Conservation (phyloP, 345 rosid species). For the Hibiscus tridactylites region DNA sequence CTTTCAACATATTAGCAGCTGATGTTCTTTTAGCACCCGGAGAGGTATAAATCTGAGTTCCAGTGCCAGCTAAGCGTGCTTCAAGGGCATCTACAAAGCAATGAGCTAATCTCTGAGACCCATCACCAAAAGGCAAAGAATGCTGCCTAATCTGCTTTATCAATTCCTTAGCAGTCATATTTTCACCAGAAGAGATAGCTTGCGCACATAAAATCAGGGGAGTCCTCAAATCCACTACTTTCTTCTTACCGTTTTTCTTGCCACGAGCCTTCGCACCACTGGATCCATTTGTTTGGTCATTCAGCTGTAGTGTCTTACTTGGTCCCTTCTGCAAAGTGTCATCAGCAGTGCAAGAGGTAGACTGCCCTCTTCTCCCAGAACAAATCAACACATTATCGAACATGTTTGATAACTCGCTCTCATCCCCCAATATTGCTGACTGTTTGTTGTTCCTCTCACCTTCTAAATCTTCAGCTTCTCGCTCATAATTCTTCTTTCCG, state of each 20-base stretch:
- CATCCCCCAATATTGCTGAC: slow-evolving; percentile 24
- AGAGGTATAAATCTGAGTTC: slow-evolving; percentile 13
- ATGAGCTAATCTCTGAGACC: slow-evolving; percentile 40
- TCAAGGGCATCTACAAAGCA: slow-evolving; percentile 44
- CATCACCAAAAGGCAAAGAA: slow-evolving; percentile 22
- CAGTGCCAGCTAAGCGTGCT: slow-evolving; percentile 32
- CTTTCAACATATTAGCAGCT: slow-evolving; percentile 31
- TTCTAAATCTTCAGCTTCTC: slow-evolving; percentile 34
- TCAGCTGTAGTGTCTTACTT: slow-evolving; percentile 6
- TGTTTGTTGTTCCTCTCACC: slow-evolving; percentile 58
- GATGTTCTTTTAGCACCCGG: slow-evolving; percentile 13
- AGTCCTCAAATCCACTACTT: slow-evolving; percentile 37
- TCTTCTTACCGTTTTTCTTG: slow-evolving; percentile 17
- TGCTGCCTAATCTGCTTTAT: slow-evolving; percentile 15
- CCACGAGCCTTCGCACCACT: slow-evolving; percentile 14
- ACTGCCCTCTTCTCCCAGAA: neutral
- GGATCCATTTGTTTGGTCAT: slow-evolving; percentile 12
- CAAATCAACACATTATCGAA: slow-evolving; percentile 51
- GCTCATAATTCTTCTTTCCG: slow-evolving; percentile 47
- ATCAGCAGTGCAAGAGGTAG: neutral
- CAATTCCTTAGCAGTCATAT: neutral
- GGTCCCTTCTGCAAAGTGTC: slow-evolving; percentile 1
- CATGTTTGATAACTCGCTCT: slow-evolving; percentile 52
- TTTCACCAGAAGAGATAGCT: slow-evolving; percentile 21
- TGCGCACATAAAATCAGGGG: slow-evolving; percentile 41